These are phyloP conservation scores for Trichophyton simii DNA, from an alignment of 2,329 filamentous ascomycete genomes.

Conservation along the genomic window DNA sequence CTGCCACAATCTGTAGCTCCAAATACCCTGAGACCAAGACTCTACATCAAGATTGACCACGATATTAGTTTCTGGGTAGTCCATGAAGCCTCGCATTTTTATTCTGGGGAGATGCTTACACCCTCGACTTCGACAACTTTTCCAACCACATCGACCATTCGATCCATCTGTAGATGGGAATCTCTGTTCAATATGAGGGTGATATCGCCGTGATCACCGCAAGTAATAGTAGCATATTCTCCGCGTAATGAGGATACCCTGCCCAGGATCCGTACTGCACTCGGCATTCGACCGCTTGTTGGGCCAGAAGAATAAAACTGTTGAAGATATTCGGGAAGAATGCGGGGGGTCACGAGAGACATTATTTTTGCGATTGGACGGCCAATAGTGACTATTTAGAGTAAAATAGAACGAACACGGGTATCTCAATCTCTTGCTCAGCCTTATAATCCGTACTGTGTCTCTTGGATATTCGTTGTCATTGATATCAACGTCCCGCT, in stretches of 20 bases:
- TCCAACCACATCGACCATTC: conserved; percentile 35
- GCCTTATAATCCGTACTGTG: no score
- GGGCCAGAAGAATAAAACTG: conserved; percentile 49
- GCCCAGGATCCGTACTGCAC: conserved; percentile 73
- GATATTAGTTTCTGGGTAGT: not conserved
- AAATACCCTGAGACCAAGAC: conserved; percentile 30
- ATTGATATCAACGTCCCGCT: not conserved
- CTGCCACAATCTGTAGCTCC: conserved; percentile 33
- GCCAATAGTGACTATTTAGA: not conserved
- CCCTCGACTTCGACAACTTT: conserved; percentile 33
- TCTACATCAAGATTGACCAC: conserved; percentile 15
- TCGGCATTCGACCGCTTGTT: conserved; percentile 28
- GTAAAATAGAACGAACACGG: not conserved
- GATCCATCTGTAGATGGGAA: conserved; percentile 33
- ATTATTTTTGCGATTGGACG: conserved; percentile 48
- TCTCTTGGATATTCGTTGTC: not conserved
- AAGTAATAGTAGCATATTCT: conserved; percentile 67
- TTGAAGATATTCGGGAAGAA: conserved; percentile 68
- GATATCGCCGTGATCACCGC: conserved; percentile 55
- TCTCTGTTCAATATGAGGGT: conserved; percentile 58
- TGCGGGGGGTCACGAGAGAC: conserved; percentile 65
- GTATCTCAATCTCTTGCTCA: no score
- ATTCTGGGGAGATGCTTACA: conserved; percentile 16
- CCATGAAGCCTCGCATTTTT: not conserved
- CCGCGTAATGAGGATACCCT: conserved; percentile 73